Conservation (phyloP, 495 filamentous ascomycete species). For the Bathelium albidoporum region DNA sequence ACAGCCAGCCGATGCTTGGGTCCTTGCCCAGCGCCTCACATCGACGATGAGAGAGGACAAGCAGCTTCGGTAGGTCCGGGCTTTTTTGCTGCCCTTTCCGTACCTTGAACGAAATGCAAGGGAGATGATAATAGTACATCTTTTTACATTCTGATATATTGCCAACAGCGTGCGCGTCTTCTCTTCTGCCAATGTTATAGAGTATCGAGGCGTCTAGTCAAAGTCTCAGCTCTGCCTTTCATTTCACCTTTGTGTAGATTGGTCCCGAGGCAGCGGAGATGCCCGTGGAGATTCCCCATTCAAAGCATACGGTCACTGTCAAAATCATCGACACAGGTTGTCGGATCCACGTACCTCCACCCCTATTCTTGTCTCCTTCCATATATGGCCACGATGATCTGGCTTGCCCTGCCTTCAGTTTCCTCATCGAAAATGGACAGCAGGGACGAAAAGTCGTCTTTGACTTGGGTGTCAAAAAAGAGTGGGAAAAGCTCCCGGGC, state of each 20-base stretch:
- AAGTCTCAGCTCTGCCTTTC: background rate
- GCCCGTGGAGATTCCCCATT: background rate
- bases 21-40: background rate
- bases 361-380: constrained; percentile 7
- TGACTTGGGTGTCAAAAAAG: background rate
- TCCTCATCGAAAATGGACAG: background rate
- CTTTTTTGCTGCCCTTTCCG: background rate
- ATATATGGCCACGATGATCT: constrained; percentile 24
- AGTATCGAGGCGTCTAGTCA: too few relatives aligned
- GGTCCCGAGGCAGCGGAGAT: background rate
- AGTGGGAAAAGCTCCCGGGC: background rate
- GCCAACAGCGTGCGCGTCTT: too few relatives aligned
- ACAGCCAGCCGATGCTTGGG: background rate
- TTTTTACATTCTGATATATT: too few relatives aligned
- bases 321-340: background rate
- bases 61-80: background rate
- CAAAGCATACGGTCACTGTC: background rate
- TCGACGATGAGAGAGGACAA: background rate
- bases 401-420: constrained; percentile 25
- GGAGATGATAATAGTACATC: too few relatives aligned
- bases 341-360: constrained; percentile 9
- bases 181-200: too few relatives aligned
- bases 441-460: background rate
- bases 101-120: too few relatives aligned
- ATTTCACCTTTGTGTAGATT: background rate